phyloP scores from a whole-genome alignment of 371 early-diverging fungal species.

The Neoconidiobolus thromboides region DNA sequence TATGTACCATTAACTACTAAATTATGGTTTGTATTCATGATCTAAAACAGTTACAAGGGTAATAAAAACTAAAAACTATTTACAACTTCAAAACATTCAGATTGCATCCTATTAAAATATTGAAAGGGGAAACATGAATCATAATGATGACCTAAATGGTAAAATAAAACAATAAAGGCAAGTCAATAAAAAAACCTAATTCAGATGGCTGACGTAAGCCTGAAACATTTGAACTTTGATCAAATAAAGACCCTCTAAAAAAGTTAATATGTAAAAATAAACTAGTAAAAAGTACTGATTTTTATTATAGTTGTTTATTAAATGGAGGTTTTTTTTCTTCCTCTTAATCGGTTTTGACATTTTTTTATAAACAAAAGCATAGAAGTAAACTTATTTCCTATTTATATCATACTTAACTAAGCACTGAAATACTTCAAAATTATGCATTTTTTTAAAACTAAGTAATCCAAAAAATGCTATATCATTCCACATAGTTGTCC shows the following conservation, averaged over 20 bases:
- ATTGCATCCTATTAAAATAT: slow-evolving; percentile 40
- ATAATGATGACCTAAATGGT: slow-evolving; percentile 14
- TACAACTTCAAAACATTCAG: slow-evolving; percentile 32
- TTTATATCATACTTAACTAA: too few relatives aligned
- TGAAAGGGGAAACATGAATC: slow-evolving; percentile 18
- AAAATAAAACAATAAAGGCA: neutral
- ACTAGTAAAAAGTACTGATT: too few relatives aligned
- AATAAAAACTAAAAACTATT: neutral
- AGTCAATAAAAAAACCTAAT: neutral
- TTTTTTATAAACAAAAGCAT: too few relatives aligned
- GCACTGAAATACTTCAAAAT: too few relatives aligned
- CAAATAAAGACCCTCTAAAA: neutral
- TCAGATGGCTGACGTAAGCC: neutral
- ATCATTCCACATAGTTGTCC: too few relatives aligned
- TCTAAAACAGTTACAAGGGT: slow-evolving; percentile 7
- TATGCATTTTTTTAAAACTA: too few relatives aligned
- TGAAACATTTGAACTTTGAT: neutral
- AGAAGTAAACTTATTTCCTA: too few relatives aligned
- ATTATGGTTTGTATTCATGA: slow-evolving; percentile 21
- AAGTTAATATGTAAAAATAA: neutral
- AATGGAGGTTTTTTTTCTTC: too few relatives aligned
- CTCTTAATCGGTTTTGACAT: too few relatives aligned
- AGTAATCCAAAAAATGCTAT: too few relatives aligned
- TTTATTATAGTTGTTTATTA: too few relatives aligned
- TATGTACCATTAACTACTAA: slow-evolving; percentile 28